Evolutionary conservation across 805 yeast genomes (phyloP).

Genomic region (Metschnikowia lunata): DNA sequence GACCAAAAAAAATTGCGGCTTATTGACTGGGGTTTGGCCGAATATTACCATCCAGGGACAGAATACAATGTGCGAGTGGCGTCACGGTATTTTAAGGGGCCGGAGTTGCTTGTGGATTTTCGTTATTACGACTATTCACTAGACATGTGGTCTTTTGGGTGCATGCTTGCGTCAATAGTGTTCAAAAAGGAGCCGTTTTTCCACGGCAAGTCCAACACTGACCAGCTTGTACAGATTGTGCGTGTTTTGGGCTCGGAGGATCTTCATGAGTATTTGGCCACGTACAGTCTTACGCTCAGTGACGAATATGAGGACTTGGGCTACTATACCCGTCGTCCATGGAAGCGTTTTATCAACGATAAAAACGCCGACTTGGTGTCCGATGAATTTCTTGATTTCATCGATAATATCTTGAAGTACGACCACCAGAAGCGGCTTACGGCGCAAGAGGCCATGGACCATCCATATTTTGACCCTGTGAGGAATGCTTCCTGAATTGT

Average conservation of each 20-base stretch:
- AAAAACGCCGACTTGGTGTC: constrained; percentile 49
- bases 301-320: constrained; percentile 79
- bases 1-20: constrained; percentile 55
- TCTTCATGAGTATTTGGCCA: constrained; percentile 57
- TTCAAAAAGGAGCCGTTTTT: constrained; percentile 89
- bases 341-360: constrained; percentile 58
- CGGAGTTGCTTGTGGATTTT: constrained; percentile 78
- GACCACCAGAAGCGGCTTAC: constrained; percentile 88
- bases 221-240: constrained; percentile 87
- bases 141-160: constrained; percentile 89
- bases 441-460: constrained; percentile 83
- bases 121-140: constrained; percentile 84
- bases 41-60: constrained; percentile 84
- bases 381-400: constrained; percentile 59
- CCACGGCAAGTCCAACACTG: constrained; percentile 88
- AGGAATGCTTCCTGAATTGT: constrained; percentile 2
- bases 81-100: constrained; percentile 87
- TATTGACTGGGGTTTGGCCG: constrained; percentile 95
- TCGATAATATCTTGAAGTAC: constrained; percentile 69
- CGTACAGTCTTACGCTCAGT: constrained; percentile 66
- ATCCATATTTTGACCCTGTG: constrained; percentile 53
- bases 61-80: constrained; percentile 92
- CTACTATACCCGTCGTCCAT: constrained; percentile 60
- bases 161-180: constrained; percentile 84
- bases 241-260: constrained; percentile 83